Base-by-base conservation (phyloP, 768 basidiomycete genomes). In the Psilocybe azurescens region DNA sequence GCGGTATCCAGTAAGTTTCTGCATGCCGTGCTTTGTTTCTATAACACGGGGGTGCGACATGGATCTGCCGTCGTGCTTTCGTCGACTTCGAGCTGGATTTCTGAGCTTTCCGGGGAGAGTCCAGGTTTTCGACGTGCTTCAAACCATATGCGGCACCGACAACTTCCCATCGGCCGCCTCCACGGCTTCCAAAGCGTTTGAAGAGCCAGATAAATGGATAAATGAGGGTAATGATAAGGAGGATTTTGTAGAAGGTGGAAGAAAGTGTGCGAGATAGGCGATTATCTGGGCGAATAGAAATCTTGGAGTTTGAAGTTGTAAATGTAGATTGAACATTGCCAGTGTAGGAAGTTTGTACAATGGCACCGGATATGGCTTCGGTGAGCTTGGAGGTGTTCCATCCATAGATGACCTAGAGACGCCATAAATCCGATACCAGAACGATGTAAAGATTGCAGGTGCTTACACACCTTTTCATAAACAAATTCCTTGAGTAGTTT, bases 151-250 rank as follows among this genome's bases (percentile, higher is more conserved):
- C 90, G 14, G 86, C 85, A 33, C 91, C 90, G 55, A 85, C 88
- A 7, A 92, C 85, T 62, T 81, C 78, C 91, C 91, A 93, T 13
- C 77, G 74, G 0, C 89, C 92, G 6, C 91, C 91, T 7, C 90
- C 90, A 0, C 74, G 75, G 6, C 76, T 67, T 65, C 86, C 79
- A 73, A 89, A 88, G 3, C 86, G 83, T 69, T 86, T 85, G 74
- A 86, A 91, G 2, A 93, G 73, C 91, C 90, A 93, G 63, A 94
- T 81, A 71, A 91, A 85, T 0, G 91, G 91, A 68, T 86, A 93
- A 59, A 94, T 78, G 58, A 92, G 74, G 13, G 86, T 78, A 60
- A 93, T 76, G 65, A 86, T 84, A n/a, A 87, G 79, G 7, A 93
- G 67, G 64, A 89, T 78, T 66, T 86, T 86, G 66, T 93, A 71